Percentiles rank a stretch among this genome's conserved stretches.
These are phyloP conservation scores for Sphenostylis stenocarpa DNA, from an alignment of 306 rosid genomes.

Conservation along the genomic window DNA sequence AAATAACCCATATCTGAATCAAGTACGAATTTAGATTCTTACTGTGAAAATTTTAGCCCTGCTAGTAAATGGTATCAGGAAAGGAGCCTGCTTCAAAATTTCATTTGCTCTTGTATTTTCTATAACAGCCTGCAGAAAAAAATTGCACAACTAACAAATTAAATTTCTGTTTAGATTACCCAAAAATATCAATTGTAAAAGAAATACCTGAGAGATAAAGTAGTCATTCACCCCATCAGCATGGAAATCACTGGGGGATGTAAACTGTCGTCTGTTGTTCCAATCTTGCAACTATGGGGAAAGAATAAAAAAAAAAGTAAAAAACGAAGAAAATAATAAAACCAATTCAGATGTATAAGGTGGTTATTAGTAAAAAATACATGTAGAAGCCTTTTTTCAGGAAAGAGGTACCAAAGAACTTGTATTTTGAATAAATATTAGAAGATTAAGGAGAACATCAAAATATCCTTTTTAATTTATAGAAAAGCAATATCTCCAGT, in stretches of 20 bases:
- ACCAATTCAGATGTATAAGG: constrained; percentile 4
- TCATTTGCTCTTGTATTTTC: constrained; percentile 92
- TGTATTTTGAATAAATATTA: constrained; percentile 3
- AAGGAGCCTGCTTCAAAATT: constrained; percentile 89
- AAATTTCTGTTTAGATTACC: constrained; percentile 2
- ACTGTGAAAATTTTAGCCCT: constrained; percentile 95
- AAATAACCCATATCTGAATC: constrained; percentile 21
- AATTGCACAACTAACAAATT: constrained; percentile 1
- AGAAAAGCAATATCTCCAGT: background rate
- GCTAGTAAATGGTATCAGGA: constrained; percentile 96
- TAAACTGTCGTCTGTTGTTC: constrained; percentile 92
- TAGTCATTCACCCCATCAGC: constrained; percentile 97
- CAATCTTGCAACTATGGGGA: constrained; percentile 88
- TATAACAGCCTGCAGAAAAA: constrained; percentile 59
- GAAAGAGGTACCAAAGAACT: constrained; percentile 21
- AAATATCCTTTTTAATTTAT: background rate
- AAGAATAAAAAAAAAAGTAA: constrained; percentile 20
- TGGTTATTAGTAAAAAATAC: constrained; percentile 9
- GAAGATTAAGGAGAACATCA: constrained; percentile 6
- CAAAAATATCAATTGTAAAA: constrained; percentile 22
- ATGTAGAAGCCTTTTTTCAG: background rate
- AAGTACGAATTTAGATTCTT: constrained; percentile 40
- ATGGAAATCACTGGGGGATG: constrained; percentile 83
- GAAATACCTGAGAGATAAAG: constrained; percentile 91
- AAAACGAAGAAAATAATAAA: constrained; percentile 24